phyloP scores from a whole-genome alignment of 2,329 filamentous ascomycete species.

The Diplocarpon rosae region DNA sequence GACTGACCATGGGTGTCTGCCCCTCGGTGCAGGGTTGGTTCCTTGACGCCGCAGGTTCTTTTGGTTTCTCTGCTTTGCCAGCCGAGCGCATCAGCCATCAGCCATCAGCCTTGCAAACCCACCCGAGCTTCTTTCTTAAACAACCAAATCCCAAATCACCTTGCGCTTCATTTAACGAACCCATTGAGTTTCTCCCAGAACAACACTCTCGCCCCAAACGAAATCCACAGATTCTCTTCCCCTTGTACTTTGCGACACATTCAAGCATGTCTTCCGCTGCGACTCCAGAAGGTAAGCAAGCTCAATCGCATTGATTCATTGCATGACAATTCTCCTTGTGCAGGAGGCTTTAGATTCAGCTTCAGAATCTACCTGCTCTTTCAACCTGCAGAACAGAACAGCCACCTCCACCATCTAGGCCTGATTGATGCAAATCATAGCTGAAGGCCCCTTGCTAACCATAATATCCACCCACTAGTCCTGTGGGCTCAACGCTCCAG shows the following conservation, averaged over 20 bases:
- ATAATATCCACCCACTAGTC: constrained; percentile 43
- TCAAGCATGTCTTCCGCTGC: constrained; percentile 19
- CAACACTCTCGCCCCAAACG: too few relatives aligned
- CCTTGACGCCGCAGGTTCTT: too few relatives aligned
- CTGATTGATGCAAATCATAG: neutral
- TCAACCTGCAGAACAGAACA: neutral
- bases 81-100: neutral
- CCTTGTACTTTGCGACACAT: too few relatives aligned
- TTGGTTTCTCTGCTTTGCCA: neutral
- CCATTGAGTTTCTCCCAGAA: too few relatives aligned
- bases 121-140: too few relatives aligned
- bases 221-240: too few relatives aligned
- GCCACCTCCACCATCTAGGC: constrained; percentile 1
- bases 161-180: too few relatives aligned
- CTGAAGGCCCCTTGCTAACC: constrained; percentile 10
- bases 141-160: too few relatives aligned
- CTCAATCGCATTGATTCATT: constrained; percentile 3
- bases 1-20: too few relatives aligned
- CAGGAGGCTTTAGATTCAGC: neutral
- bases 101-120: too few relatives aligned
- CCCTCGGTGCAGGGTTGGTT: too few relatives aligned
- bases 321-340: neutral
- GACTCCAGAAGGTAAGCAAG: constrained; percentile 26
- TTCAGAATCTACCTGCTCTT: neutral
- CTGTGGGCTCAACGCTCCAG: constrained; percentile 98